These are phyloP conservation scores for Pelargonium cotyledonis DNA, from an alignment of 441 rosid species.

Conservation along the genomic window DNA sequence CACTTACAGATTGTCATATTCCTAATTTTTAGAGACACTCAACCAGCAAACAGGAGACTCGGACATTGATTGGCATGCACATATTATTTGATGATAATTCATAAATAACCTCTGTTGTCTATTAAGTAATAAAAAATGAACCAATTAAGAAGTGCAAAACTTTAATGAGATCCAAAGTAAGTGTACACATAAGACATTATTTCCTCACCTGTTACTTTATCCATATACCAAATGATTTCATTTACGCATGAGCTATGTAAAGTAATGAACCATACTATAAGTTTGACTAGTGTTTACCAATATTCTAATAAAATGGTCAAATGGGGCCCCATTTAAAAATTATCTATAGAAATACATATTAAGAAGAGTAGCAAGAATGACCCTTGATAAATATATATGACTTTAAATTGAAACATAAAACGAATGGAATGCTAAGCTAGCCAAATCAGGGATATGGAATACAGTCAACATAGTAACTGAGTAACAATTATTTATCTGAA, in stretches of 20 bases:
- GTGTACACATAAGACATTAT: not conserved
- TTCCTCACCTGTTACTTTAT: not conserved
- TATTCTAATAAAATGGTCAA: not conserved
- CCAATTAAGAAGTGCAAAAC: not conserved
- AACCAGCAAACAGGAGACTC: not conserved
- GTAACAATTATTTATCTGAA: not conserved
- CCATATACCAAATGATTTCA: not conserved
- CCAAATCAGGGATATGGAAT: not conserved
- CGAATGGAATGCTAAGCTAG: not conserved
- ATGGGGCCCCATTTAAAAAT: not conserved
- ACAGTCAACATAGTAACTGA: not conserved
- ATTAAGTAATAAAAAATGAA: not conserved
- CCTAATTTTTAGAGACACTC: not conserved
- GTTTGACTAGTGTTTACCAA: not conserved
- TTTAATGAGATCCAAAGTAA: not conserved
- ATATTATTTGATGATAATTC: not conserved
- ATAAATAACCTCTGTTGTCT: not conserved
- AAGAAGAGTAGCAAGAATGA: not conserved
- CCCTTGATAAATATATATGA: not conserved
- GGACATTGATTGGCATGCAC: not conserved
- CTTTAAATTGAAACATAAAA: not conserved
- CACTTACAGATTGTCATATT: not conserved
- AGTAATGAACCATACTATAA: not conserved
- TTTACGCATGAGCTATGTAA: not conserved
- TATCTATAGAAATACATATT: not conserved